A percentile compares a stretch with the other conserved stretches of the same genome.
Conservation (phyloP, 768 basidiomycete genomes). For the Multifurca ochricompacta region DNA sequence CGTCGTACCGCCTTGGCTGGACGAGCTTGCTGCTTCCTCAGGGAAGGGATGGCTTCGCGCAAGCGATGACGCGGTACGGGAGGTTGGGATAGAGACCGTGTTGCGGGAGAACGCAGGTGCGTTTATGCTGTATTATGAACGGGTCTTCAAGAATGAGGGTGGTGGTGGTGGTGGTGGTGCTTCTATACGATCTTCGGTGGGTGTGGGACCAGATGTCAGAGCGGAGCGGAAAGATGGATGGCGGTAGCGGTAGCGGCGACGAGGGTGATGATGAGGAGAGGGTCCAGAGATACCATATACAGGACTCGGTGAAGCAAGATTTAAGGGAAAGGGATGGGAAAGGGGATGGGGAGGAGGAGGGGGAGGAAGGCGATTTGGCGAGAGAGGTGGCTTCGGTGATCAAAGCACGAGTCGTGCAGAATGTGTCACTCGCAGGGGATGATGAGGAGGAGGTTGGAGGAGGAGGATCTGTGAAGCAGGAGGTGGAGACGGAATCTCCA, state of each 20-base stretch:
- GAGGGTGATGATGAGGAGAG: constrained; percentile 47
- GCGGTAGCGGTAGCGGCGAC: no score
- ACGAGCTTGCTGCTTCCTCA: constrained; percentile 32
- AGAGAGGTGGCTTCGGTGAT: neutral
- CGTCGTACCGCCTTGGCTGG: constrained; percentile 33
- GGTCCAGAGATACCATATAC: neutral
- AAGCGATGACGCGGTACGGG: constrained; percentile 75
- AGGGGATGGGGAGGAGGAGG: neutral
- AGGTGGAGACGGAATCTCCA: neutral
- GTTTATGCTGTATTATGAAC: constrained; percentile 96
- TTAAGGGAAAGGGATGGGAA: neutral
- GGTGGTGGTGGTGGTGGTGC: no score
- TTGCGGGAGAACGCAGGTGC: constrained; percentile 65
- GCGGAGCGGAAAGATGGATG: no score
- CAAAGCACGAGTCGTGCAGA: constrained; percentile 21
- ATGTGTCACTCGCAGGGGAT: constrained; percentile 21
- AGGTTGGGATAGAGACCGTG: constrained; percentile 69
- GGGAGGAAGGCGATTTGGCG: neutral
- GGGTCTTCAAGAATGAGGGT: constrained; percentile 31
- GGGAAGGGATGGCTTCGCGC: constrained; percentile 81
- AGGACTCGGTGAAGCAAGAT: neutral
- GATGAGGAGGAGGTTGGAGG: neutral
- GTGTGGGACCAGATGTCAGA: constrained; percentile 39
- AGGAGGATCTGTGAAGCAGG: neutral
- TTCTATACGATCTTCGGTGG: neutral